Evolutionary conservation across 2,329 filamentous ascomycete species (phyloP).

Genomic region (Penicillium sp.): DNA sequence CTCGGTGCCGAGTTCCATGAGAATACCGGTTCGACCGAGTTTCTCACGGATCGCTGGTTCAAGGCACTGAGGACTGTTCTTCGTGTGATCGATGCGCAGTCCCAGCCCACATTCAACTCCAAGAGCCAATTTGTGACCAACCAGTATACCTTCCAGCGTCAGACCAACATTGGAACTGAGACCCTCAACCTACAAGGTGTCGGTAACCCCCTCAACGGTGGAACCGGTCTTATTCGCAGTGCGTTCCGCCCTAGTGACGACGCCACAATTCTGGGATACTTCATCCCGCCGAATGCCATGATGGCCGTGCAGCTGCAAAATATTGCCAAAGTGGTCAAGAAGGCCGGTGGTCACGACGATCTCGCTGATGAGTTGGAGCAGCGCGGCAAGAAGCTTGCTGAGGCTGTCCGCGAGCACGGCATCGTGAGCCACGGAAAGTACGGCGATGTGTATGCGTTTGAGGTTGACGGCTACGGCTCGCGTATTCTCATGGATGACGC

Average conservation of each 20-base stretch:
- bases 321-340: slow-evolving; percentile 70
- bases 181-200: slow-evolving; percentile 80
- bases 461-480: slow-evolving; percentile 68
- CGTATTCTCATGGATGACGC: slow-evolving; percentile 68
- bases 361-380: slow-evolving; percentile 55
- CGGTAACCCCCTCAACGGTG: slow-evolving; percentile 87
- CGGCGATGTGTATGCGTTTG: slow-evolving; percentile 66
- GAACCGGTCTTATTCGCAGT: slow-evolving; percentile 83
- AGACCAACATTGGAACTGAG: slow-evolving; percentile 82
- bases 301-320: slow-evolving; percentile 87
- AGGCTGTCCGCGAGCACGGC: slow-evolving; percentile 83
- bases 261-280: slow-evolving; percentile 89
- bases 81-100: slow-evolving; percentile 75
- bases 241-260: slow-evolving; percentile 96
- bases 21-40: slow-evolving; percentile 75
- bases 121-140: slow-evolving; percentile 70
- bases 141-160: slow-evolving; percentile 83
- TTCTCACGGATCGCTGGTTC: slow-evolving; percentile 79
- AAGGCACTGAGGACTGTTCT: slow-evolving; percentile 76
- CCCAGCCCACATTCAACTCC: slow-evolving; percentile 76
- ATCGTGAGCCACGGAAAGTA: slow-evolving; percentile 60
- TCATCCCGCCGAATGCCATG: slow-evolving; percentile 95
- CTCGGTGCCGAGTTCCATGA: slow-evolving; percentile 85
- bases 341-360: slow-evolving; percentile 58
- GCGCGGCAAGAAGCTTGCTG: slow-evolving; percentile 68